Evolutionary conservation across 139 green algal species (phyloP).

Genomic region (Picochlorum sp.): DNA sequence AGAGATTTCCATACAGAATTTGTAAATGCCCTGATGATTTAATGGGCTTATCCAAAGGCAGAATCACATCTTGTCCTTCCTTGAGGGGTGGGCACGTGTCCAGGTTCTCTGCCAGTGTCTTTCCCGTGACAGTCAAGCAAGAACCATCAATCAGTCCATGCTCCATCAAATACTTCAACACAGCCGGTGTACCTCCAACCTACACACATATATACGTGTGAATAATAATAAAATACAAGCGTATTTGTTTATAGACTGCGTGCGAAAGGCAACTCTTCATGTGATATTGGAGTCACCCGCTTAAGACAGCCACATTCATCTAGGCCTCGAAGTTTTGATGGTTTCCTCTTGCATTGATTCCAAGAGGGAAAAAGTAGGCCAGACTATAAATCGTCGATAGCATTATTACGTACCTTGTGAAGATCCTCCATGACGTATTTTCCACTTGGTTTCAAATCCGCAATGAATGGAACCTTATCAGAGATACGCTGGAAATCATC

Average conservation of each 20-base stretch:
- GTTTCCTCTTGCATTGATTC: not conserved
- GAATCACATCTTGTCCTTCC: conserved; percentile 80
- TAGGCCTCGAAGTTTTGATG: conserved; percentile 4
- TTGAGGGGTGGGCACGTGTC: conserved; percentile 61
- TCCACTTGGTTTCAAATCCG: conserved; percentile 91
- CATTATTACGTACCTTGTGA: conserved; percentile 64
- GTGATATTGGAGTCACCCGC: conserved; percentile 1
- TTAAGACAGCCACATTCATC: conserved; percentile 2
- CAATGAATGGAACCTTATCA: conserved; percentile 88
- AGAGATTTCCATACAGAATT: conserved; percentile 95
- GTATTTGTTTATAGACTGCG: not conserved
- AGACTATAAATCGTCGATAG: not conserved
- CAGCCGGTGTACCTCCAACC: conserved; percentile 85
- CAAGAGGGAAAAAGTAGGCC: not conserved
- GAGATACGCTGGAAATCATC: conserved; percentile 93
- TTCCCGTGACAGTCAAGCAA: conserved; percentile 83
- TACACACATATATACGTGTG: not conserved
- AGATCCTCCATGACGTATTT: conserved; percentile 99
- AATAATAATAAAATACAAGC: not conserved
- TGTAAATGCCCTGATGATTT: conserved; percentile 66
- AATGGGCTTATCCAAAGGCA: conserved; percentile 80
- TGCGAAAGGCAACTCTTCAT: conserved; percentile 14
- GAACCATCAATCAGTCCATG: conserved; percentile 83
- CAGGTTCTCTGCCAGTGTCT: conserved; percentile 94
- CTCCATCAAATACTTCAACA: conserved; percentile 92